Conservation (phyloP, 176 grass and related monocot species). For the Guadua angustifolia region DNA sequence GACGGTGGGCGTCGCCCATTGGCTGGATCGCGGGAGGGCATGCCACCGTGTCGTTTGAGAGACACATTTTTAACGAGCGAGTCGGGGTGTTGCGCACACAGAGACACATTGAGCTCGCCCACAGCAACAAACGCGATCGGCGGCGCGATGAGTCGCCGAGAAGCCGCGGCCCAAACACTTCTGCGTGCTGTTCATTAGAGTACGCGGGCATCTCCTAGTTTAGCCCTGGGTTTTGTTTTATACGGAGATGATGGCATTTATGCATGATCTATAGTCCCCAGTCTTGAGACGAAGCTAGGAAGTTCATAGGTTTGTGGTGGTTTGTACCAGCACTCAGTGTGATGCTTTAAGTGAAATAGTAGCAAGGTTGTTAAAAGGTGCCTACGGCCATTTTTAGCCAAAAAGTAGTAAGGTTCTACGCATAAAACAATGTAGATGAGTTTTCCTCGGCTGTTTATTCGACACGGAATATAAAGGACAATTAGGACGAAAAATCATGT, state of each 20-base stretch:
- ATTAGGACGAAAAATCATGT: not conserved
- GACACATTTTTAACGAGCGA: conserved; percentile 27
- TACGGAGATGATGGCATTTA: not conserved
- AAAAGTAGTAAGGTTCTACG: not conserved
- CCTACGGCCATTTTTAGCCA: too few species aligned
- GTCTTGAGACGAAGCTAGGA: too few species aligned
- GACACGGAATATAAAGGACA: not conserved
- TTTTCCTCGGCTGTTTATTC: not conserved
- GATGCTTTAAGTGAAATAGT: too few species aligned
- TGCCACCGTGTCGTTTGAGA: not conserved
- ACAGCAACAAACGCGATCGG: not conserved
- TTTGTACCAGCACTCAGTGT: too few species aligned
- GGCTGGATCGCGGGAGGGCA: conserved; percentile 11
- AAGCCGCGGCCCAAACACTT: conserved; percentile 15
- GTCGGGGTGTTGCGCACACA: too few species aligned
- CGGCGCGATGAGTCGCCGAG: not conserved
- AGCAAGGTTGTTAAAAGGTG: too few species aligned
- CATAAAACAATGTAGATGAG: not conserved
- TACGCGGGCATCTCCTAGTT: not conserved
- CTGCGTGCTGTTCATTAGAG: not conserved
- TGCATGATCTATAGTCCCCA: not conserved
- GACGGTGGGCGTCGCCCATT: conserved; percentile 26
- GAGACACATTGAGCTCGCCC: conserved; percentile 39
- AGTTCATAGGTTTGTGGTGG: too few species aligned
- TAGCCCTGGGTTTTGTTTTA: not conserved